These are phyloP conservation scores for Diaporthe ilicicola DNA, from an alignment of 2,329 filamentous ascomycete species.

Conservation along the genomic window DNA sequence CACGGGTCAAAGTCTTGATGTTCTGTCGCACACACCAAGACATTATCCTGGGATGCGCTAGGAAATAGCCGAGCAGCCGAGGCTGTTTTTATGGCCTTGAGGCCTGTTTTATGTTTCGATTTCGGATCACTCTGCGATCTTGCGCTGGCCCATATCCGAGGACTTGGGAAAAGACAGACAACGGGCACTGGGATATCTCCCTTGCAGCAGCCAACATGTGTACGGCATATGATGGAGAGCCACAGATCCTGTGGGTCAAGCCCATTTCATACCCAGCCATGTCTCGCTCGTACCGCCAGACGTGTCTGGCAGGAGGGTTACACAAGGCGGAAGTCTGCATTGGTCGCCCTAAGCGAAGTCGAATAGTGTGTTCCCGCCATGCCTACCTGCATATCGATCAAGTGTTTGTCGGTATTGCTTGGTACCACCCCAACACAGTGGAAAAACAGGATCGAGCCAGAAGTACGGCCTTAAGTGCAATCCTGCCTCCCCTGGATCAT, in stretches of 20 bases:
- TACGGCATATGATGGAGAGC: conserved; percentile 20
- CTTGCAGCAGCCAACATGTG: conserved; percentile 25
- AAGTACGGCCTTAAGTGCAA: conserved; percentile 30
- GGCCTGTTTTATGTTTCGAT: neutral
- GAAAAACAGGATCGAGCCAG: neutral
- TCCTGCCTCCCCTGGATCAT: neutral
- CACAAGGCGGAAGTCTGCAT: conserved; percentile 27
- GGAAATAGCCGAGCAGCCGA: conserved; percentile 2
- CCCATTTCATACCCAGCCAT: conserved; percentile 26
- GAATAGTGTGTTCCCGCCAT: neutral
- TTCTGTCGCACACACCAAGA: conserved; percentile 28
- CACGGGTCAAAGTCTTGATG: neutral
- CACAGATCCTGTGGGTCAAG: conserved; percentile 23
- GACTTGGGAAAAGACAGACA: neutral
- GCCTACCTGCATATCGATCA: conserved; percentile 5
- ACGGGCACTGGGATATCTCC: neutral
- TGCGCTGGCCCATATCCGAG: neutral
- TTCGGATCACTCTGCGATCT: neutral
- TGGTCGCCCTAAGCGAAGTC: conserved; percentile 15
- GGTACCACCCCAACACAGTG: conserved; percentile 19
- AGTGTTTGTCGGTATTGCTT: conserved; percentile 25
- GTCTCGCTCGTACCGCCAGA: conserved; percentile 23
- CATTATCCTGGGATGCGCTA: conserved; percentile 1
- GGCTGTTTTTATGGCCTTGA: neutral
- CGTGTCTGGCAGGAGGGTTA: conserved; percentile 29